These are phyloP conservation scores for Amanita jacksonii DNA, from an alignment of 768 basidiomycete species.

Conservation along the genomic window DNA sequence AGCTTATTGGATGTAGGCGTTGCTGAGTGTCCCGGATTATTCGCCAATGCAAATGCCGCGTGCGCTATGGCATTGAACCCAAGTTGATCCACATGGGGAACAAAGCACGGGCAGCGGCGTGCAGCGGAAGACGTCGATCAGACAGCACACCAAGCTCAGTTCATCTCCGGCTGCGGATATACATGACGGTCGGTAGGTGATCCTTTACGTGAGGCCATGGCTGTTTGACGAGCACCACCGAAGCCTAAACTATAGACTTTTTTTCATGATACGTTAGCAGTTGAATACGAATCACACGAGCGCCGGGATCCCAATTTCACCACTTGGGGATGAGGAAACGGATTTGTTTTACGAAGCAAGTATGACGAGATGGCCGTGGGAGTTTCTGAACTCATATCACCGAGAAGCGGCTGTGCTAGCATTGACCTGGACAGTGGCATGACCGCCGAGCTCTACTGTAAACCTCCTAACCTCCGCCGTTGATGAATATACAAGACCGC, in stretches of 20 bases:
- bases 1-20: too few relatives aligned
- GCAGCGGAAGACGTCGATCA: background rate
- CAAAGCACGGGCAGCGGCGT: too few relatives aligned
- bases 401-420: too few relatives aligned
- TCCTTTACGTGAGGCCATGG: background rate
- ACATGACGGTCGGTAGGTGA: background rate
- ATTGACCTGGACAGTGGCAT: too few relatives aligned
- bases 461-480: background rate
- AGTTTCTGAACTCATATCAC: background rate
- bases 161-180: background rate
- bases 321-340: too few relatives aligned
- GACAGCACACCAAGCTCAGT: too few relatives aligned
- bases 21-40: background rate
- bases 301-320: too few relatives aligned
- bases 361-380: background rate
- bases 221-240: constrained; percentile 3
- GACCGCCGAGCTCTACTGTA: background rate
- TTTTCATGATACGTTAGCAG: too few relatives aligned
- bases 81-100: too few relatives aligned
- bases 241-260: background rate
- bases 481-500: constrained; percentile 27
- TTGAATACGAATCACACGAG: background rate
- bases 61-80: too few relatives aligned
- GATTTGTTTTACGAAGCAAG: background rate
- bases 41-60: too few relatives aligned